Evolutionary conservation across 176 grass and related monocot genomes (phyloP).

Genomic region (Oryza australiensis): DNA sequence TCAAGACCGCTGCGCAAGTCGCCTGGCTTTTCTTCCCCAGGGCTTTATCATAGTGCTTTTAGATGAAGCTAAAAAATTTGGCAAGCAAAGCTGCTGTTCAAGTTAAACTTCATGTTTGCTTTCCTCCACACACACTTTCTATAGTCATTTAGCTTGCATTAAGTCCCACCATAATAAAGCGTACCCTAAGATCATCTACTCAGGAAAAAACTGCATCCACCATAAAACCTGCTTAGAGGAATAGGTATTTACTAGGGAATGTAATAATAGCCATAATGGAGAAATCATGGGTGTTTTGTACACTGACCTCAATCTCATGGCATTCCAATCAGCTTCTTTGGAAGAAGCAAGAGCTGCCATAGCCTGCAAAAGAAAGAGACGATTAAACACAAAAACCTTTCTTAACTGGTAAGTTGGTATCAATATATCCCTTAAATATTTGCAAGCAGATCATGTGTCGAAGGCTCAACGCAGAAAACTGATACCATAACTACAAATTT

Average conservation of each 20-base stretch:
- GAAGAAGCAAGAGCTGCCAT: slow-evolving; percentile 99
- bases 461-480: background rate
- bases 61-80: background rate
- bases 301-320: slow-evolving; percentile 81
- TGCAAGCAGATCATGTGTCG: too few relatives aligned
- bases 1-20: background rate
- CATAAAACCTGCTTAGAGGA: background rate
- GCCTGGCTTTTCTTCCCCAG: background rate
- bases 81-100: background rate
- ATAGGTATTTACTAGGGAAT: background rate
- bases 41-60: background rate
- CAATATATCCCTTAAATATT: background rate
- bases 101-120: background rate
- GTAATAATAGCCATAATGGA: background rate
- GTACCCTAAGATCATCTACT: background rate
- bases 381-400: background rate
- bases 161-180: background rate
- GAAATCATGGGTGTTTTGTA: background rate
- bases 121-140: background rate
- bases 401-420: background rate
- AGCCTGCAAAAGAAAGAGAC: slow-evolving; percentile 53
- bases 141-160: background rate
- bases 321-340: slow-evolving; percentile 86
- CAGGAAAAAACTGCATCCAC: background rate
- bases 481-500: background rate